These are phyloP conservation scores for Solanum etuberosum DNA, from an alignment of 257 asterid species.

Conservation along the genomic window DNA sequence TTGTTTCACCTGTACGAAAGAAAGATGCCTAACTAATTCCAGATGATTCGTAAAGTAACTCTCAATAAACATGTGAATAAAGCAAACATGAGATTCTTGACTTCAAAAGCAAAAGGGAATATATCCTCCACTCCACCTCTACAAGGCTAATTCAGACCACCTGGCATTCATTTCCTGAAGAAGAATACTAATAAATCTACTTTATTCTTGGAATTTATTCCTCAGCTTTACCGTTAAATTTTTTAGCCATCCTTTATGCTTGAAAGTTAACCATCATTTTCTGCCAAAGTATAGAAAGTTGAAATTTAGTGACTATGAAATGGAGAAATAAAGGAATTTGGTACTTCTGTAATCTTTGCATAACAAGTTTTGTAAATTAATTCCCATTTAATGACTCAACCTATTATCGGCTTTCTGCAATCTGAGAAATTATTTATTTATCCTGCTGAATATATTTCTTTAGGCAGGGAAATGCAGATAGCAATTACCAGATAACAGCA, in stretches of 20 bases:
- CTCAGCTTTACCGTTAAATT: not conserved
- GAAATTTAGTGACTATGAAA: not conserved
- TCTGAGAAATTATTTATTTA: not conserved
- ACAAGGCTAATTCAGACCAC: slow-evolving; percentile 13
- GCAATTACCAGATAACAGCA: not conserved
- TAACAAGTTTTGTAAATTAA: not conserved
- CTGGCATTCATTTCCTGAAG: slow-evolving; percentile 25
- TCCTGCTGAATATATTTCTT: not conserved
- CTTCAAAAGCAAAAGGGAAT: slow-evolving; percentile 38
- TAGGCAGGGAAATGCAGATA: not conserved
- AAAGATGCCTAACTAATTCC: slow-evolving; percentile 3
- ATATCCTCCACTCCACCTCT: slow-evolving; percentile 19
- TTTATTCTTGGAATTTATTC: slow-evolving; percentile 6
- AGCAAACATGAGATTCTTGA: slow-evolving; percentile 30
- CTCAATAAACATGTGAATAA: slow-evolving; percentile 2
- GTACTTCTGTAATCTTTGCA: not conserved
- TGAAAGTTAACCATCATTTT: not conserved
- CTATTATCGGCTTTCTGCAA: not conserved
- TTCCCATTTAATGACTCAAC: not conserved
- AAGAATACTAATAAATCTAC: slow-evolving; percentile 13
- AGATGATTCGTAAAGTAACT: not conserved
- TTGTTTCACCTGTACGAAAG: not conserved
- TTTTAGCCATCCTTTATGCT: not conserved
- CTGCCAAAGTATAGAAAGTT: not conserved
- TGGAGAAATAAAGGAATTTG: not conserved